phyloP scores from a whole-genome alignment of 257 asterid species.

The Penstemon newberryi region DNA sequence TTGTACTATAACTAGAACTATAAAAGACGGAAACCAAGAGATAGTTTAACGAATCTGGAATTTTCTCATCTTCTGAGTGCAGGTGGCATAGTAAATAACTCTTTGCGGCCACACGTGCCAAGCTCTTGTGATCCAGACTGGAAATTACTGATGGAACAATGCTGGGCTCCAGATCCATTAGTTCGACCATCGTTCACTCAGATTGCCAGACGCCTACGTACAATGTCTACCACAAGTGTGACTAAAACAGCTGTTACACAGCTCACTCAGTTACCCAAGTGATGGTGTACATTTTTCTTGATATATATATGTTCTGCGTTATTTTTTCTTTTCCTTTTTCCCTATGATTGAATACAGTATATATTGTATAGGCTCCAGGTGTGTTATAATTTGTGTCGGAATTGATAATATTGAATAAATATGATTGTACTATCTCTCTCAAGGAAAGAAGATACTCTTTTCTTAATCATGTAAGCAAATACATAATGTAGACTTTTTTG shows the following conservation, averaged over 20 bases:
- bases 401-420: background rate
- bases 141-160: constrained; percentile 87
- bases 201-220: constrained; percentile 74
- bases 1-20: background rate
- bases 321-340: background rate
- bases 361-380: background rate
- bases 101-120: constrained; percentile 77
- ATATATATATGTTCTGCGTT: background rate
- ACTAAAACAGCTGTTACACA: background rate
- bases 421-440: background rate
- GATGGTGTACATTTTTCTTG: background rate
- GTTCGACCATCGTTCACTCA: constrained; percentile 81
- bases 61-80: constrained; percentile 15
- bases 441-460: background rate
- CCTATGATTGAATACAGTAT: background rate
- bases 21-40: background rate
- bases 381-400: background rate
- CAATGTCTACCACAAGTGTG: constrained; percentile 42
- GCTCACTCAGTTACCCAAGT: background rate
- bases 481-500: too few relatives aligned
- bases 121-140: constrained; percentile 77
- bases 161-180: constrained; percentile 93
- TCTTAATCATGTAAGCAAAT: too few relatives aligned
- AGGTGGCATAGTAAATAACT: constrained; percentile 94
- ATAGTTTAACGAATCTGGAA: background rate